Conservation (phyloP, 129 eudicot genomes). For the Gnaphalium uliginosum region DNA sequence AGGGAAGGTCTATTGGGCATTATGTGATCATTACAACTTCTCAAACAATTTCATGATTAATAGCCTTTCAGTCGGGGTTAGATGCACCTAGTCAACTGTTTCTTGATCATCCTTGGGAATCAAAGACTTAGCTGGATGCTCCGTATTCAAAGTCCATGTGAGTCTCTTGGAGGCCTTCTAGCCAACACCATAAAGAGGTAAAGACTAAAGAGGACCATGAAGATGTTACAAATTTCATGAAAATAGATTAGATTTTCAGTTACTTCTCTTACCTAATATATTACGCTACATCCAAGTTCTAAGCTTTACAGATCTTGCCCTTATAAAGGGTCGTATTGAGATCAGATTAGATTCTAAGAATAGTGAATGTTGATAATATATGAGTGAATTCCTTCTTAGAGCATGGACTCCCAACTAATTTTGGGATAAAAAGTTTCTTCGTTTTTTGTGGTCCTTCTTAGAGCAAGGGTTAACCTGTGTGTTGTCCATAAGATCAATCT, state of each 20-base stretch:
- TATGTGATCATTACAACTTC: constrained; percentile 18
- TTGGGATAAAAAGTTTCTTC: too few species aligned
- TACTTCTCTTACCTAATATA: too few species aligned
- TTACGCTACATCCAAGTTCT: too few species aligned
- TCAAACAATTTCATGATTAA: neutral
- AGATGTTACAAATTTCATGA: neutral
- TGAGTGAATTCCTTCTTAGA: too few species aligned
- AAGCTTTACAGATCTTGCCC: too few species aligned
- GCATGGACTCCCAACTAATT: neutral
- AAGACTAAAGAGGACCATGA: neutral
- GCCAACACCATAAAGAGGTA: neutral
- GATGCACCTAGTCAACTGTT: neutral
- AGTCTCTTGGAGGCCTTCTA: too few species aligned
- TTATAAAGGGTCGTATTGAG: too few species aligned
- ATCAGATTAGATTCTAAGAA: too few species aligned
- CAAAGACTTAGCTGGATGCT: constrained; percentile 10
- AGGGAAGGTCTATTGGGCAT: constrained; percentile 37
- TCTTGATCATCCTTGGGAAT: constrained; percentile 3
- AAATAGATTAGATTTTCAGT: neutral
- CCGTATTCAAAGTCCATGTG: neutral
- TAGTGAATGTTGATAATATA: too few species aligned
- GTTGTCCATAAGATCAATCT: neutral
- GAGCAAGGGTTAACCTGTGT: too few species aligned
- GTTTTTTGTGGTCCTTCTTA: neutral
- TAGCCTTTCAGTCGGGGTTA: neutral